Base-by-base conservation (phyloP, 495 filamentous ascomycete genomes). In the Hyaloscypha variabilis region DNA sequence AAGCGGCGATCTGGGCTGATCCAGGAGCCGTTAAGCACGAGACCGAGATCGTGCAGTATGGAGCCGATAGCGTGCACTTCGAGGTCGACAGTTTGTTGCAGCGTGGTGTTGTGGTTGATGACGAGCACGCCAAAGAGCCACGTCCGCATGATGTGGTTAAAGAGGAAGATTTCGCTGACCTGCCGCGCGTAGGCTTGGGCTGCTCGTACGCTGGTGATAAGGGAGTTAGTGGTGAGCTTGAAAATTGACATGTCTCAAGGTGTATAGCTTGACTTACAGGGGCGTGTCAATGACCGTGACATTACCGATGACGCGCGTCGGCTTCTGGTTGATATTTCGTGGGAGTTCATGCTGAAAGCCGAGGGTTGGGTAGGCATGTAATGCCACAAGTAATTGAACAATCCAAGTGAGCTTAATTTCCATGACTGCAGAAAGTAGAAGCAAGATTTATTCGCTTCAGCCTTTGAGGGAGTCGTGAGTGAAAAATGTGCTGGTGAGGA, bases 231-330 rank as follows among this genome's bases (percentile, higher is more conserved):
- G 59, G 58, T 55, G 39, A 55, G 39, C 30, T 64, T 66, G 23
- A 25, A 31, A 50, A 66, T 31, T 26, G 39, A 42, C 17, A 24
- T 66, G 49, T 34, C 26, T 24, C 26, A 46, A 52, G 39, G 50
- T 57, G 39, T 64, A 61, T 64, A 68, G 31, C 42, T 66, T 66
- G 52, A 54, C 64, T 66, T 66, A 67, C 65, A 67, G 65, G 19
- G 76, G 76, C 17, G 77, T 81, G 70, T 80, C 76, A 25, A 78
- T 75, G 55, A 82, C 71, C 25, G 73, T 70, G 46, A 81, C 65
- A 14, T 70, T 70, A n/a, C 70, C 65, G 54, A 67, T 34, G 59
- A 67, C 60, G 51, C 59, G 60, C 24, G 65, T 63, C 42, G 65
- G 65, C 54, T 67, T 62, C 52, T 67, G 59, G 59, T 67, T 67